Conservation (phyloP, 1,284 basidiomycete species). For the Blastosporella zonata region DNA sequence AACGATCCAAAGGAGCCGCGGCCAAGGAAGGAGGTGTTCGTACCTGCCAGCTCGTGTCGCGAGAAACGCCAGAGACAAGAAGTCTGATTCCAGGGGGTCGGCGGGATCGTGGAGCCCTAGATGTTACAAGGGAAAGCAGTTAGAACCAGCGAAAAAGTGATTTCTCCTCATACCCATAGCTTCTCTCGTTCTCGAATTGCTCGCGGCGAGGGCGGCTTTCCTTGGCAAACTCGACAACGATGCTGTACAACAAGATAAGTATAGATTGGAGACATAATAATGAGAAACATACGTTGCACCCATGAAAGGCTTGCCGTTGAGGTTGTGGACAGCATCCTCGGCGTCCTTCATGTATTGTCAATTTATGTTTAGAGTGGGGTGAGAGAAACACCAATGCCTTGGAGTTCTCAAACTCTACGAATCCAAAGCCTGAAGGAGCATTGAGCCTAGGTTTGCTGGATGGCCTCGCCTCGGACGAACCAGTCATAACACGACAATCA, state of each 20-base stretch:
- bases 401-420: conserved; percentile 88
- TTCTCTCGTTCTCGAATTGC: conserved; percentile 53
- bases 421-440: conserved; percentile 72
- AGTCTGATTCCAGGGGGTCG: conserved; percentile 82
- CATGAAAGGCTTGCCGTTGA: conserved; percentile 87
- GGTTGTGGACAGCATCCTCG: conserved; percentile 84
- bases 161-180: conserved; percentile 43
- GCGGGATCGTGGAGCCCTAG: conserved; percentile 57
- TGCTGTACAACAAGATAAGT: conserved; percentile 42
- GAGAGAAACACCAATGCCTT: conserved; percentile 47
- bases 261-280: conserved; percentile 9
- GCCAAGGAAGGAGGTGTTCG: conserved; percentile 29
- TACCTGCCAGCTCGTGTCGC: conserved; percentile 98
- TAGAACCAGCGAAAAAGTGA: conserved; percentile 5
- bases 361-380: conserved; percentile 4
- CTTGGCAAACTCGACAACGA: conserved; percentile 90
- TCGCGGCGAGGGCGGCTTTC: conserved; percentile 84
- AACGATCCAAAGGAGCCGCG: conserved; percentile 16
- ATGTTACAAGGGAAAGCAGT: conserved; percentile 14
- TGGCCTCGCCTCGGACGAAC: conserved; percentile 39
- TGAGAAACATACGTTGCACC: conserved; percentile 72
- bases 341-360: conserved; percentile 64
- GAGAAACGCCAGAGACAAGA: conserved; percentile 81
- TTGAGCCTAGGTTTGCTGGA: conserved; percentile 20
- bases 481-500: conserved; percentile 93